phyloP scores from a whole-genome alignment of 768 basidiomycete genomes.

The Lactifluus pinguis region DNA sequence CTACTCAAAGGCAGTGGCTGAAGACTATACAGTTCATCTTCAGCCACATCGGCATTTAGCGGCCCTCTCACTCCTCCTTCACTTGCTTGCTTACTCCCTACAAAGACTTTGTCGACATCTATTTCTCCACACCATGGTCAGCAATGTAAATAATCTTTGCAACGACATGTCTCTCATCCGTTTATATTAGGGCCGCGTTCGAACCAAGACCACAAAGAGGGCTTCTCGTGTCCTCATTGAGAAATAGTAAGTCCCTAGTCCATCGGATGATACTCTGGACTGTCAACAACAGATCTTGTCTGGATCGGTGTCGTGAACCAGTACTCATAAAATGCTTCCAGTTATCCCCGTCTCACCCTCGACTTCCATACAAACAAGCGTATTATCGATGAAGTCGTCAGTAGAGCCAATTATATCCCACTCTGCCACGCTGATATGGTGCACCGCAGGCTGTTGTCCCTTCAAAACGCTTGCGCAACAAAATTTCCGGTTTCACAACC shows the following conservation, averaged over 20 bases:
- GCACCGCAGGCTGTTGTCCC: conserved; percentile 73
- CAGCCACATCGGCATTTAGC: conserved; percentile 28
- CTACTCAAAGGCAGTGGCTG: conserved; percentile 16
- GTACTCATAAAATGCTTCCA: conserved; percentile 23
- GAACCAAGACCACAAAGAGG: conserved; percentile 99
- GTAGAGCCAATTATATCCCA: conserved; percentile 24
- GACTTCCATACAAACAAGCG: conserved; percentile 99
- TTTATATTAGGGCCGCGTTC: conserved; percentile 80
- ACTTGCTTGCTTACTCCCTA: conserved; percentile 12
- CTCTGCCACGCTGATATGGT: background rate
- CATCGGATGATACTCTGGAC: background rate
- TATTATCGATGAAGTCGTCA: conserved; percentile 94
- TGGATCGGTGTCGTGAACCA: background rate
- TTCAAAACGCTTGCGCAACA: conserved; percentile 98
- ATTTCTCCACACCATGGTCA: conserved; percentile 40
- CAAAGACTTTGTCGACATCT: conserved; percentile 21
- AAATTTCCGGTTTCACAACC: conserved; percentile 99
- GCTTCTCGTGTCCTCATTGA: conserved; percentile 98
- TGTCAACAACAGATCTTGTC: background rate
- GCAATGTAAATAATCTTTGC: conserved; percentile 7
- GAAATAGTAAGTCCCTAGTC: conserved; percentile 71
- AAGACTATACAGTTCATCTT: conserved; percentile 28
- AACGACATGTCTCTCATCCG: background rate
- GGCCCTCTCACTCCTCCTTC: conserved; percentile 15
- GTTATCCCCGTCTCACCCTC: conserved; percentile 97